Base-by-base conservation (phyloP, 257 asterid species). In the Ajuga chamaepitys region DNA sequence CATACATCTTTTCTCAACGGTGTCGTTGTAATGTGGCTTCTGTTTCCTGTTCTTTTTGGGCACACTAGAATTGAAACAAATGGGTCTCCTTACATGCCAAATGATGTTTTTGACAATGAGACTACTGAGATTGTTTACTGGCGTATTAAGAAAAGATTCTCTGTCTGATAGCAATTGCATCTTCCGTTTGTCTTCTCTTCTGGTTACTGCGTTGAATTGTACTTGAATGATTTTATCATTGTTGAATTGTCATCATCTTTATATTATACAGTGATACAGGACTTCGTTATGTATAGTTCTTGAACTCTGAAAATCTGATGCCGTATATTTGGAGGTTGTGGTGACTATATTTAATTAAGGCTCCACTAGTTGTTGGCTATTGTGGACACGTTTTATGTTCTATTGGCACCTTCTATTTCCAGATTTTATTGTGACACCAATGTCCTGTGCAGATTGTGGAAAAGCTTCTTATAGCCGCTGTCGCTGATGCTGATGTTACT, bases 401-500 rank as follows among this genome's bases (percentile, higher is more conserved):
- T 48, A 54, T 44, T 54, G 62, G 63, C 35, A 37, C 16, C 22
- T 28, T 22, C 38, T 37, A 40, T 47, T 60, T 58, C 48, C 41
- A 56, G 13, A 44, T 50, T 38, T 60, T 10, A 24, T 48, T 46
- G 9, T 32, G 35, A 41, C 68, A 67, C 24, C 56, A 53, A 48
- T 34, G 60, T 38, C 53, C 70, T 40, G 66, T 71, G 85, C 86
- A 94, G 99, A 90, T 94, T 72, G 91, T 94, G 78, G 93, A 78
- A 70, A 94, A 86, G 77, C 95, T 90, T 77, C 95, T 94, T 48
- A 83, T 77, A 30, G 86, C 99, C 7, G 99, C 99, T 52, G 96
- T 90, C 64, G 96, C 97, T 41, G 99, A 94, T 78, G 92, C 95
- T 41, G 97, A 88, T 75, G 97, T 90, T 75, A 81, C 78, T 61